Conservation (phyloP, 192 early-diverging fungal species). For the Borealophlyctis nickersoniae region DNA sequence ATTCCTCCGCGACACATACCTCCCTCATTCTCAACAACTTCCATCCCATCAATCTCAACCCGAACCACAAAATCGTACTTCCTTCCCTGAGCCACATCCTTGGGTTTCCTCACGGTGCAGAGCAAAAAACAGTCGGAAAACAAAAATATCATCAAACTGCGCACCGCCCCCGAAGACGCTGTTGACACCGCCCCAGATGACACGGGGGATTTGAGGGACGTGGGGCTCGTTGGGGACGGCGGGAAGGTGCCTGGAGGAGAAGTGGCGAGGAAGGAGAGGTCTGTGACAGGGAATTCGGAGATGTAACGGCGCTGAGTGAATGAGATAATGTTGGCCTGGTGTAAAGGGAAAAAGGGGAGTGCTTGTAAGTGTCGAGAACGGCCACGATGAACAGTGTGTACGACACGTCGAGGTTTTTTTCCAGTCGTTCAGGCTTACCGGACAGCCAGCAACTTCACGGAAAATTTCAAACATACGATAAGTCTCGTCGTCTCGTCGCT, state of each 20-base stretch:
- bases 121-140: conserved; percentile 24
- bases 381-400: background rate
- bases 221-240: too few relatives aligned
- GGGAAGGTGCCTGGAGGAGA: too few relatives aligned
- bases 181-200: background rate
- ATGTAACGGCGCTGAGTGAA: conserved; percentile 23
- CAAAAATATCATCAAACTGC: conserved; percentile 11
- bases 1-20: too few relatives aligned
- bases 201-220: background rate
- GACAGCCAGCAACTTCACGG: conserved; percentile 13
- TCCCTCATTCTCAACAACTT: conserved; percentile 10
- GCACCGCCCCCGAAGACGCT: conserved; percentile 5
- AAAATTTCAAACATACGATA: conserved; percentile 30
- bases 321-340: conserved; percentile 20
- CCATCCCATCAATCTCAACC: conserved; percentile 11
- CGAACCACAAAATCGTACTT: conserved; percentile 13
- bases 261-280: too few relatives aligned
- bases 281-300: background rate
- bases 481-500: conserved; percentile 22
- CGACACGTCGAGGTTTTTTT: background rate
- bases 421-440: too few relatives aligned
- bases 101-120: conserved; percentile 7
- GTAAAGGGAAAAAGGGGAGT: background rate
- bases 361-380: background rate
- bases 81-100: conserved; percentile 15